Evolutionary conservation across 352 stramenopile genomes (phyloP), one percentile per base, ranked within the genome.

Genomic region (Plasmopara viticola): DNA sequence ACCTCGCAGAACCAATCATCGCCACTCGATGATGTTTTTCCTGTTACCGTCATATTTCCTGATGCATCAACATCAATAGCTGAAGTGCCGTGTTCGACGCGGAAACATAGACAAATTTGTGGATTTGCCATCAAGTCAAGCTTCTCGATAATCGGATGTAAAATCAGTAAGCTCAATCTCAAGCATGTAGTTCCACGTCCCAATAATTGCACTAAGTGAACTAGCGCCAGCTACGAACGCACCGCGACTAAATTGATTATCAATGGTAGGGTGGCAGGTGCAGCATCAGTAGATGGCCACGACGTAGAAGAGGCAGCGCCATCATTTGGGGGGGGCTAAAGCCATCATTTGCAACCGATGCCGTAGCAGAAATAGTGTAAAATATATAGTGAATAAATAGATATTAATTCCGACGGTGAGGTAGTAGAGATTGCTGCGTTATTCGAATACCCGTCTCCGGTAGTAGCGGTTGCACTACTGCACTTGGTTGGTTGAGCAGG

Each of bases 361-460:
- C 43, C 20, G 43, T 48, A 28, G 25, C 25, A 25, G 43, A 48
- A 38, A 38, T 28, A 14, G 14, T 4, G 28, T 1, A 30, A n/a
- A n/a, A n/a, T n/a, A n/a, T n/a, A n/a, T n/a, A n/a, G n/a, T n/a
- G n/a, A n/a, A n/a, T n/a, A n/a, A n/a, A n/a, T n/a, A n/a, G n/a
- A n/a, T n/a, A n/a, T n/a, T n/a, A n/a, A n/a, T n/a, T n/a, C n/a
- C n/a, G 14, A 17, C 40, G 17, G 15, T 13, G 8, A 45, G 15
- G 40, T 17, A 9, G 17, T 45, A 10, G 40, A 45, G 40, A 45
- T 31, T n/a, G 40, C 18, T 14, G 17, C 30, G 40, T 45, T 31
- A 45, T 45, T 30, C 18, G 40, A 45, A 45, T 45, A 30, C 40
- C 40, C 18, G 15, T 45, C 17, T 45, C 40, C 40, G 14, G 40